Percentiles rank a stretch among this genome's conserved stretches.
Evolutionary conservation across 129 eudicot species (phyloP).

Genomic region (Pseudognaphalium luteoalbum): DNA sequence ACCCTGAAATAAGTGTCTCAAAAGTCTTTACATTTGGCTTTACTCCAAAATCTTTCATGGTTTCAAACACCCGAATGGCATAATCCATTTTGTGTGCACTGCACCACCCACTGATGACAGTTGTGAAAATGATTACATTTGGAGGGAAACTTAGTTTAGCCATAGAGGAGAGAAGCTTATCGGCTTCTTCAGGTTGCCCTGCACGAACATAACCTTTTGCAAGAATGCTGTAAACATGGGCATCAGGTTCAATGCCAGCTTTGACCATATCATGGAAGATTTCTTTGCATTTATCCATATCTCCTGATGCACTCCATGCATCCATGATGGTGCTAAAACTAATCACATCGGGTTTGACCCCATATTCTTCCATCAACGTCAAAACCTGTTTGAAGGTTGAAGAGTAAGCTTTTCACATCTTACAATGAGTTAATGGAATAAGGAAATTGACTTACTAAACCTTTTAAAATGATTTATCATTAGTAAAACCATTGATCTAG

Average conservation of each 20-base stretch:
- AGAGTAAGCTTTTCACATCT: too few species aligned
- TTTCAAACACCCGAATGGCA: conserved; percentile 44
- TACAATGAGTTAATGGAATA: too few species aligned
- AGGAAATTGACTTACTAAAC: too few species aligned
- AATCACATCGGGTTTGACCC: conserved; percentile 55
- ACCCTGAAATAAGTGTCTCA: conserved; percentile 56
- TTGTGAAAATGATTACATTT: conserved; percentile 53
- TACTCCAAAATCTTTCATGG: conserved; percentile 43
- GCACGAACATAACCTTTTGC: conserved; percentile 61
- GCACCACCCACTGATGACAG: conserved; percentile 58
- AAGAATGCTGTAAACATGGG: conserved; percentile 53
- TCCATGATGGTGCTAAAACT: conserved; percentile 65
- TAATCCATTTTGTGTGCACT: conserved; percentile 43
- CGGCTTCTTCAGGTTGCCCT: conserved; percentile 54
- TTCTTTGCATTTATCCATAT: conserved; percentile 54
- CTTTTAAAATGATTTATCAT: too few species aligned
- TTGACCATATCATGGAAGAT: conserved; percentile 53
- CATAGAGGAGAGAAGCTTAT: conserved; percentile 40
- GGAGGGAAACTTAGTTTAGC: conserved; percentile 33
- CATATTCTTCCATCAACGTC: conserved; percentile 55
- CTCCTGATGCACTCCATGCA: conserved; percentile 56
- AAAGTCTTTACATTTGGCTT: conserved; percentile 53
- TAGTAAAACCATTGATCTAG: too few species aligned
- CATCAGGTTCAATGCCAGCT: conserved; percentile 58
- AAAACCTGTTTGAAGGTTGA: conserved; percentile 36